Conservation (phyloP, 331 rosid species). For the Pyrus hybrid region DNA sequence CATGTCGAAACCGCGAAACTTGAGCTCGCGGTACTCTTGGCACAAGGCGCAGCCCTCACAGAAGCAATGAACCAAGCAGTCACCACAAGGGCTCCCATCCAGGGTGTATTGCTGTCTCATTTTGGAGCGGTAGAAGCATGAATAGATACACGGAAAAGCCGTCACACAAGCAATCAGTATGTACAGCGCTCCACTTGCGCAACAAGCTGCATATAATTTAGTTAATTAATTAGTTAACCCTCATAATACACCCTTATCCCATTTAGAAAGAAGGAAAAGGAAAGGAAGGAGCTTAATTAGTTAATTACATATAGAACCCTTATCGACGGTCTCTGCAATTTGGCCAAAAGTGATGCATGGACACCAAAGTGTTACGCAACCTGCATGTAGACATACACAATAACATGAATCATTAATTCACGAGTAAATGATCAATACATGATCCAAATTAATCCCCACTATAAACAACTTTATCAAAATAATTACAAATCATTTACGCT, state of each 20-base stretch:
- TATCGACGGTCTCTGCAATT: constrained; percentile 62
- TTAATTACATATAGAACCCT: constrained; percentile 56
- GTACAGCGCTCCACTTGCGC: constrained; percentile 50
- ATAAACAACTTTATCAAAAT: too few species aligned
- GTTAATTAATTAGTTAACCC: not conserved
- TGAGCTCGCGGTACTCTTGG: constrained; percentile 78
- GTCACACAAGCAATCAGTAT: constrained; percentile 23
- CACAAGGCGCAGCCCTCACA: constrained; percentile 61
- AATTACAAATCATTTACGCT: too few species aligned
- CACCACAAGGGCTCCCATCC: constrained; percentile 30
- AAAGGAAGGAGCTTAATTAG: too few species aligned
- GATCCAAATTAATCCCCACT: too few species aligned
- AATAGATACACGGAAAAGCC: constrained; percentile 38
- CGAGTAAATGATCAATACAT: not conserved
- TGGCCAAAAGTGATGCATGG: constrained; percentile 77
- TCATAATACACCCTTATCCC: not conserved
- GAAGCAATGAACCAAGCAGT: constrained; percentile 53
- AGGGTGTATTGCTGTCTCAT: constrained; percentile 47
- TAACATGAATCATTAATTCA: not conserved
- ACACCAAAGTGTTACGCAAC: constrained; percentile 54
- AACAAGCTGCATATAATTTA: constrained; percentile 39
- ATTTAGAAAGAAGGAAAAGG: not conserved
- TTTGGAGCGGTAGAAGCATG: constrained; percentile 58
- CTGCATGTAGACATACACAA: constrained; percentile 15
- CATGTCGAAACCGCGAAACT: constrained; percentile 57